These are phyloP conservation scores for Pelargonium nanum DNA, from an alignment of 345 rosid species.

Conservation along the genomic window DNA sequence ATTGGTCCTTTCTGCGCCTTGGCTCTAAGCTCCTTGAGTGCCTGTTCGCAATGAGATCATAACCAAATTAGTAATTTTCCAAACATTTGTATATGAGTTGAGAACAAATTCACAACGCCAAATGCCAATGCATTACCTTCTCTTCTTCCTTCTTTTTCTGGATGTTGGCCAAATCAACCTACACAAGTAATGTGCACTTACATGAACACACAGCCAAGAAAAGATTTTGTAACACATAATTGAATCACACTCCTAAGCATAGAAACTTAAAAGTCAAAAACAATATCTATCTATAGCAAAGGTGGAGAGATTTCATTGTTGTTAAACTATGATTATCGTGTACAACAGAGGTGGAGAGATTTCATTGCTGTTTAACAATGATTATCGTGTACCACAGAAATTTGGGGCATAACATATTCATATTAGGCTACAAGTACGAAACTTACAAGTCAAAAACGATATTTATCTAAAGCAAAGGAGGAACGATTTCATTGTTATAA, in stretches of 20 bases:
- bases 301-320: background rate
- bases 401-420: too few species aligned
- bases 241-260: background rate
- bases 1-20: slow-evolving; percentile 76
- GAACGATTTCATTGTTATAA: background rate
- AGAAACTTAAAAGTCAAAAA: background rate
- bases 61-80: background rate
- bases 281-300: background rate
- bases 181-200: slow-evolving; percentile 8
- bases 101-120: background rate
- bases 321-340: too few species aligned
- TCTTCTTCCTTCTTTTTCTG: slow-evolving; percentile 83
- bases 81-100: background rate
- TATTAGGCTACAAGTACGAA: too few species aligned
- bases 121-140: slow-evolving; percentile 25
- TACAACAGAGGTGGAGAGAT: too few species aligned
- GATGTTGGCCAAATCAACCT: slow-evolving; percentile 47
- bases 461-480: background rate
- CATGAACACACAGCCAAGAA: background rate
- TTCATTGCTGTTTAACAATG: too few species aligned
- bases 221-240: background rate
- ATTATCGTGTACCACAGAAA: too few species aligned
- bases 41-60: slow-evolving; percentile 27
- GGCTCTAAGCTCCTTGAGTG: slow-evolving; percentile 71
- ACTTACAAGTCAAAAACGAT: background rate